Evolutionary conservation across 2,329 filamentous ascomycete species (phyloP), one percentile per base, ranked within the genome.

Genomic region (Nannizzia gypsea): DNA sequence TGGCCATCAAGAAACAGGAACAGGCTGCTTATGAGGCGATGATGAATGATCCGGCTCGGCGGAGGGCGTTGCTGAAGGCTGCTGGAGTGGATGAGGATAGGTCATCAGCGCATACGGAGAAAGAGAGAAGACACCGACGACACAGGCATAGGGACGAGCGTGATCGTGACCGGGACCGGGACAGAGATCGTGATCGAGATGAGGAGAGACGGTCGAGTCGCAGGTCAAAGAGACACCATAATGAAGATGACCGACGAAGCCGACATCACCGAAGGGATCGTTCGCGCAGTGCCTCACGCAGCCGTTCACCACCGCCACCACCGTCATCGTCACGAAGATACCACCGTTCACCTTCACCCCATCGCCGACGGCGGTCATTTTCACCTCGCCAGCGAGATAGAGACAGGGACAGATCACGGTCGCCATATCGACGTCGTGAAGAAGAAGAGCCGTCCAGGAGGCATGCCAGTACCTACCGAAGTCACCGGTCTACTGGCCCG

Each of bases 1-100:
- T 97, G 36, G 89, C 91, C 24, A 96, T 99, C 72, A 96, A 95
- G 79, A 88, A 85, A 70, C 87, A 95, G 70, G 91, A 97, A 71
- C 88, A 92, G 72, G 85, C 86, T 28, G 85, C 87, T 1, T 89
- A 90, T 70, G 83, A 90, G 61, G 73, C 71, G 22, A 71, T 73
- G 69, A 74, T 79, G 62, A 78, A 76, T 58, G 75, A 78, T 64
- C 70, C 74, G 6, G 66, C 73, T 24, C 71, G 72, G 42, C 79
- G 86, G 64, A 78, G 81, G 61, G 83, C 88, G 68, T 71, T 95
- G 34, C 78, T 93, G 64, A 77, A 80, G 59, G 78, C 76, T n/a
- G 74, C 69, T 1, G 74, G 71, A 15, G 66, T 72, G 63, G 67
- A 75, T 58, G 66, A 66, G 24, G 65, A 65, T 15, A 64, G 67